Evolutionary conservation across 2,329 filamentous ascomycete species (phyloP).

Genomic region (Emericellopsis atlantica): DNA sequence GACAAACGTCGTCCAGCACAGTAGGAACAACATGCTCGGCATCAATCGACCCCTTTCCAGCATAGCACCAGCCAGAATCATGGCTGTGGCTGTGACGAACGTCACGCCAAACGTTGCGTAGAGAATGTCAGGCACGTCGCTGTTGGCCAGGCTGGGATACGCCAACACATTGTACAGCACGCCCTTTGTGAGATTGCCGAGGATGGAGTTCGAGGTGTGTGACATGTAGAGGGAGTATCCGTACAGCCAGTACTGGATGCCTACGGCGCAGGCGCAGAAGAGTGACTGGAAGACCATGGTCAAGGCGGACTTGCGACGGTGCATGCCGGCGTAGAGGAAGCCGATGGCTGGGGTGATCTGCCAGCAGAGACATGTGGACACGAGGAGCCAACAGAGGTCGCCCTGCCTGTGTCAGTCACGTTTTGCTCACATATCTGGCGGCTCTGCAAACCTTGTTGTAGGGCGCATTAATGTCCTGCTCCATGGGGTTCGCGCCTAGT

Average conservation of each 20-base stretch:
- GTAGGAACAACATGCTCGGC: slow-evolving; percentile 46
- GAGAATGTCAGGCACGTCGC: slow-evolving; percentile 19
- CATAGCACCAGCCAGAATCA: slow-evolving; percentile 22
- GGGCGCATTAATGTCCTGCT: slow-evolving; percentile 23
- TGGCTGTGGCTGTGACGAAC: slow-evolving; percentile 20
- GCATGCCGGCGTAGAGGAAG: slow-evolving; percentile 23
- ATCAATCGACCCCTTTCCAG: slow-evolving; percentile 20
- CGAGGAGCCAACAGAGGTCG: slow-evolving; percentile 24
- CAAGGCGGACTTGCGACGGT: slow-evolving; percentile 20
- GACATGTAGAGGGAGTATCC: slow-evolving; percentile 27
- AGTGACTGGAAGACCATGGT: slow-evolving; percentile 32
- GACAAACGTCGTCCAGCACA: slow-evolving; percentile 50
- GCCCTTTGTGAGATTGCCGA: slow-evolving; percentile 18
- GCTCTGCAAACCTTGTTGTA: slow-evolving; percentile 19
- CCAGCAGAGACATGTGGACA: slow-evolving; percentile 16
- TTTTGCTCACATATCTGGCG: neutral
- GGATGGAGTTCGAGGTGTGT: slow-evolving; percentile 16
- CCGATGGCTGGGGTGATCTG: slow-evolving; percentile 20
- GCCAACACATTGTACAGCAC: slow-evolving; percentile 18
- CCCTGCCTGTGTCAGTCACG: slow-evolving; percentile 9
- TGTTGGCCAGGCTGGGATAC: slow-evolving; percentile 17
- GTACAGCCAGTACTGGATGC: slow-evolving; percentile 32
- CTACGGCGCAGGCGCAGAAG: slow-evolving; percentile 26
- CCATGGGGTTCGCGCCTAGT: slow-evolving; percentile 23
- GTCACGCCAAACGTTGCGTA: slow-evolving; percentile 18